phyloP scores from a whole-genome alignment of 139 green algal genomes.

The Deuterostichococcus epilithicus region DNA sequence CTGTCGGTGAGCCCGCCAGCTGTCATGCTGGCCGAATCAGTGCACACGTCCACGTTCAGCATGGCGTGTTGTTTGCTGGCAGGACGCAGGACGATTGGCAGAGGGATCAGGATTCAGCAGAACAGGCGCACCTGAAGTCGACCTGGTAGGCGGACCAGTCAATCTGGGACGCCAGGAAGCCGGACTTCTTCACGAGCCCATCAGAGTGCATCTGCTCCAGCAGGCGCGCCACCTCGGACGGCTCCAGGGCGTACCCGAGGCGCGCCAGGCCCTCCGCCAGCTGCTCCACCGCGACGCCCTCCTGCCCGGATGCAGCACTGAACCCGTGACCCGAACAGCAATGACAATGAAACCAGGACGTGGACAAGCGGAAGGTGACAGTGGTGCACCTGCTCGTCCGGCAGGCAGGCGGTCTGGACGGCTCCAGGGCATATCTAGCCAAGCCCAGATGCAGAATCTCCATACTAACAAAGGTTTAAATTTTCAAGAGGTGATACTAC shows the following conservation, averaged over 20 bases:
- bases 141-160: constrained; percentile 47
- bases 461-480: no score
- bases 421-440: no score
- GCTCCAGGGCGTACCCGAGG: constrained; percentile 56
- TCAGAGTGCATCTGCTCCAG: constrained; percentile 49
- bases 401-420: no score
- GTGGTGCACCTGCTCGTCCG: no score
- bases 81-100: not conserved
- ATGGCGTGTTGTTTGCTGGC: not conserved
- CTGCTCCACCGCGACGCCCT: constrained; percentile 35
- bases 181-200: constrained; percentile 17
- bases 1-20: not conserved
- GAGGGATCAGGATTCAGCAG: constrained; percentile 7
- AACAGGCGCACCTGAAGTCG: constrained; percentile 23
- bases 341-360: no score
- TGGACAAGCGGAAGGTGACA: no score
- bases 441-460: no score
- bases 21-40: no score
- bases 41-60: no score
- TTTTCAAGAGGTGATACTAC: no score
- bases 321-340: no score
- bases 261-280: constrained; percentile 44
- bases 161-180: constrained; percentile 48
- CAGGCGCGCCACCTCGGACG: constrained; percentile 32
- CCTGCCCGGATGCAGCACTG: no score